A percentile compares a stretch with the other conserved stretches of the same genome.
These are phyloP conservation scores for Paracamarosporium sp. DNA, from an alignment of 2,329 filamentous ascomycete genomes.

Conservation along the genomic window DNA sequence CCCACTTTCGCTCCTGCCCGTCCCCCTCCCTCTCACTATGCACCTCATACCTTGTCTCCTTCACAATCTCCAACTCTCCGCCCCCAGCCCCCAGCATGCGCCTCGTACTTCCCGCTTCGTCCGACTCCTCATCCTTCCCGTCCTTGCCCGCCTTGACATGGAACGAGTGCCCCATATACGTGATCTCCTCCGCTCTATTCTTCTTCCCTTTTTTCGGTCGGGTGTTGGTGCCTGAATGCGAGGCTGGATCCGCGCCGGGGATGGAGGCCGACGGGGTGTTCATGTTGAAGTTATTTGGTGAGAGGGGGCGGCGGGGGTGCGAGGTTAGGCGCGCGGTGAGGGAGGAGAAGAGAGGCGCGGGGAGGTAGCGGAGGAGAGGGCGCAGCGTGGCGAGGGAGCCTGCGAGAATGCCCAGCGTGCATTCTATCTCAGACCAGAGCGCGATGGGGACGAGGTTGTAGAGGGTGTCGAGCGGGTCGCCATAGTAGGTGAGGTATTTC, in stretches of 20 bases:
- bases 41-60: not conserved
- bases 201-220: not conserved
- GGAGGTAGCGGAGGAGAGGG: conserved; percentile 37
- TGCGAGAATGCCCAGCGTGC: conserved; percentile 53
- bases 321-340: not conserved
- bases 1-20: not conserved
- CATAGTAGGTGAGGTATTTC: conserved; percentile 48
- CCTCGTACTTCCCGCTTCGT: not conserved
- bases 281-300: not conserved
- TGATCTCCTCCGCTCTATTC: not conserved
- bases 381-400: conserved; percentile 52
- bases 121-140: not conserved
- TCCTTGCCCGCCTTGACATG: not conserved
- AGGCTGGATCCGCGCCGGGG: not conserved
- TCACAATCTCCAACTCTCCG: not conserved
- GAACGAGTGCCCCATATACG: not conserved
- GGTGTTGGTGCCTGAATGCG: not conserved
- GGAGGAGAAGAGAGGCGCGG: not conserved
- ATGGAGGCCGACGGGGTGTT: not conserved
- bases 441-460: conserved; percentile 47
- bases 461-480: conserved; percentile 46
- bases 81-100: not conserved
- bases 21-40: not conserved
- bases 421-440: conserved; percentile 53
- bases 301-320: not conserved